Base-by-base conservation (phyloP, 1,284 basidiomycete genomes). In the Moniliophthora roreri region DNA sequence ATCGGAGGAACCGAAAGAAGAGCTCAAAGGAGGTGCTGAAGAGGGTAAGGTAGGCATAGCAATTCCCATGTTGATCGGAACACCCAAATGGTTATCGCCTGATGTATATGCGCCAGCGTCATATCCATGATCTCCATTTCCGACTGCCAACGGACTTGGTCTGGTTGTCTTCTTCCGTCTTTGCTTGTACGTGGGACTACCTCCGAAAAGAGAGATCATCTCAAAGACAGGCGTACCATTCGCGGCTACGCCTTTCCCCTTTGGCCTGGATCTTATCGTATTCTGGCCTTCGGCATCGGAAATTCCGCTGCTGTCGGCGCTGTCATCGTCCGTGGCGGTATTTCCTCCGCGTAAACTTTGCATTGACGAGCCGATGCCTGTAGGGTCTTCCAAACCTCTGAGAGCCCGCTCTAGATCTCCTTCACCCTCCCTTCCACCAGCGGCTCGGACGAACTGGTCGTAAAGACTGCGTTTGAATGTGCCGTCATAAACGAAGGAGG, bases 171-270 rank as follows among this genome's bases (percentile, higher is more conserved):
- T 89, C 76, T 91, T 91, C 57, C 90, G 79, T n/a, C 92, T 79
- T 62, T 89, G 87, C 70, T 95, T 95, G 76, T 95, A 95, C 6
- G 82, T 82, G 2, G 90, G 87, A 56, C 83, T 87, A 7, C 92
- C 91, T 66, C 89, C 88, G 54, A 91, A 87, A 44, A 92, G 72
- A n/a, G 87, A 83, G 67, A 90, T 82, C 67, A 85, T 80, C 28
- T 78, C 77, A 66, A 86, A 81, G 67, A 87, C 83, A 8, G 83
- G 76, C 47, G 79, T 6, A 32, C 11, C 71, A 56, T 69, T n/a
- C n/a, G n/a, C n/a, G n/a, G n/a, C n/a, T n/a, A n/a, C n/a, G n/a
- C n/a, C 71, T 28, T 50, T 34, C 71, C 61, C 41, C 66, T 66
- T 50, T 68, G 48, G 34, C 16, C 64, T 36, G 50, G 53, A 49